Conservation (phyloP, 257 asterid genomes). For the Capsicum baccatum region DNA sequence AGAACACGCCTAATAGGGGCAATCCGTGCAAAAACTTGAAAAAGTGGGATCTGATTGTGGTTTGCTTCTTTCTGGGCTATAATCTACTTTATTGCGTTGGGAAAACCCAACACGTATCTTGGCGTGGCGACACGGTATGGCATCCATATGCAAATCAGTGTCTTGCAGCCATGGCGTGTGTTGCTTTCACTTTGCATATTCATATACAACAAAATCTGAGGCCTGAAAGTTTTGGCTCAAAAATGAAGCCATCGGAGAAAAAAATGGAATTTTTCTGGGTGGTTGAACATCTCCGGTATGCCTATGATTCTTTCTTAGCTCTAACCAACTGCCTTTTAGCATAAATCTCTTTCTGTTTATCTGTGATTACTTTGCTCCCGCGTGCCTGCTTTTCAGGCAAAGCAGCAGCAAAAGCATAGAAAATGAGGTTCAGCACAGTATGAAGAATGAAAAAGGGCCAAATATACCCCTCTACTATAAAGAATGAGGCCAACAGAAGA, state of each 20-base stretch:
- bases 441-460: not conserved
- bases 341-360: not conserved
- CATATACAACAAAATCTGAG: conserved; percentile 31
- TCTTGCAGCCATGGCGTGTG: conserved; percentile 43
- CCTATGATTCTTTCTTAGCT: not conserved
- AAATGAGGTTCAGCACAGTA: not conserved
- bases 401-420: conserved; percentile 13
- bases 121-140: conserved; percentile 33
- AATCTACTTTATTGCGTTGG: not conserved
- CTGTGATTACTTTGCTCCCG: not conserved
- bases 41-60: conserved; percentile 37
- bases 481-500: conserved; percentile 21
- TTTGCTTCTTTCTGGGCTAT: conserved; percentile 25
- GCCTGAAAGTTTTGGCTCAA: not conserved
- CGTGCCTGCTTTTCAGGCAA: not conserved
- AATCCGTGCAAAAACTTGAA: not conserved
- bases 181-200: conserved; percentile 19
- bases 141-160: not conserved
- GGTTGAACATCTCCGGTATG: not conserved
- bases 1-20: not conserved
- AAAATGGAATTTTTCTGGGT: not conserved
- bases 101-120: conserved; percentile 36
- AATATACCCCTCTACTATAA: conserved; percentile 3
- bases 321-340: not conserved
- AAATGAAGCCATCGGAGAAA: not conserved